Base-by-base conservation (phyloP, 768 basidiomycete genomes). In the Leccinum pellstonianum region DNA sequence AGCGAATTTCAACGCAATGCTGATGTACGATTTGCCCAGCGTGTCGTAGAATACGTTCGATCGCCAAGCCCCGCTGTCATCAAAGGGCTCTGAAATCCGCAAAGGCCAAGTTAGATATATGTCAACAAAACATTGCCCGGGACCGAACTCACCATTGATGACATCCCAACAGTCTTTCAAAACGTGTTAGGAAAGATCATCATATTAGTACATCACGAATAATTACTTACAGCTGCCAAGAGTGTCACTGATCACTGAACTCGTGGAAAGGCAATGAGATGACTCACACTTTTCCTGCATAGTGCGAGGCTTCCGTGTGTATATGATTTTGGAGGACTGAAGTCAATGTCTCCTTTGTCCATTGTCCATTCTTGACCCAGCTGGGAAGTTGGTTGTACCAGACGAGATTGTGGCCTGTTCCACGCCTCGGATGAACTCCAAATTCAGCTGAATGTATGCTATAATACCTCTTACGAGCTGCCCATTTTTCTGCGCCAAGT, bases 41-140 rank as follows among this genome's bases (percentile, higher is more conserved):
- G 78, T 79, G 60, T 77, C 76, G 70, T 76, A 84, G 74, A 85
- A 87, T 14, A 86, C 77, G 54, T 79, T 73, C 15, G 72, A 55
- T 37, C 84, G 80, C 71, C 75, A 82, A 6, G 82, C 83, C 19
- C 86, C 85, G 62, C 85, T 77, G 31, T 86, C 85, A 63, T 85
- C 82, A 73, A 69, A 43, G 27, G 68, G 58, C 31, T 69, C 64
- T 66, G 49, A 31, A 27, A 57, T 19, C 4, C 43, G 5, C 9
- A 21, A 27, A 46, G 19, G 35, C 21, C 37, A 7, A n/a, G 9
- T 19, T 55, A 61, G 31, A 54, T 23, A 5, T 21, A n/a, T 10
- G 31, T 5, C 12, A 55, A 7, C 17, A 2, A 35, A 33, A 19
- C 4, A 38, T 17, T 19, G 19, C 19, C 19, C 15, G 19, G 21